These are phyloP conservation scores for Penicillium sp. DNA, from an alignment of 2,329 filamentous ascomycete species.

Conservation along the genomic window DNA sequence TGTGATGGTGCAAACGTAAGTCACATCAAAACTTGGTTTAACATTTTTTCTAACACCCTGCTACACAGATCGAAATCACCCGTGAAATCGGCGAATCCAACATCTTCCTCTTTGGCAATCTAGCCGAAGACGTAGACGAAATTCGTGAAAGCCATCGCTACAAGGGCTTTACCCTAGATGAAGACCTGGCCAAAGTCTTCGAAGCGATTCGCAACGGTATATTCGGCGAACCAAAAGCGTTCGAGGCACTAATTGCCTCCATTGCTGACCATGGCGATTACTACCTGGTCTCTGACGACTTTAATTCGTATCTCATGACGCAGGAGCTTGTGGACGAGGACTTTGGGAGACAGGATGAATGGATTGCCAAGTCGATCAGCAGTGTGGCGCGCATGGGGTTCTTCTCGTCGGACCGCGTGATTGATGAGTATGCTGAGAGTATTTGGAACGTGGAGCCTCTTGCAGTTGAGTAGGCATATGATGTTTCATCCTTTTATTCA, in stretches of 20 bases:
- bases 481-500: not conserved
- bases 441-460: slow-evolving; percentile 97
- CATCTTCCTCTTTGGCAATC: slow-evolving; percentile 96
- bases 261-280: slow-evolving; percentile 94
- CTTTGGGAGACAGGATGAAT: slow-evolving; percentile 87
- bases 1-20: slow-evolving; percentile 95
- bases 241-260: slow-evolving; percentile 76
- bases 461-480: slow-evolving; percentile 29
- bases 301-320: slow-evolving; percentile 89
- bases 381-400: slow-evolving; percentile 94
- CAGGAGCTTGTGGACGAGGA: slow-evolving; percentile 87
- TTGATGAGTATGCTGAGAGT: slow-evolving; percentile 92
- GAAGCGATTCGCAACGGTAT: slow-evolving; percentile 71
- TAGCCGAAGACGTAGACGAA: slow-evolving; percentile 94
- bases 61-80: slow-evolving; percentile 85
- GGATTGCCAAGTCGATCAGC: slow-evolving; percentile 84
- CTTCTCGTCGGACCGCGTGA: slow-evolving; percentile 92
- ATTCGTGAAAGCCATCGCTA: slow-evolving; percentile 88
- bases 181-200: slow-evolving; percentile 76
- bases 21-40: slow-evolving; percentile 16
- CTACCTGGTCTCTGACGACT: slow-evolving; percentile 96
- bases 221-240: slow-evolving; percentile 76
- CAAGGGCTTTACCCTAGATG: slow-evolving; percentile 71
- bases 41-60: not conserved
- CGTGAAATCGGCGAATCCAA: slow-evolving; percentile 95